phyloP scores from a whole-genome alignment of 176 grass and related monocot genomes.

The Stipa capillata region DNA sequence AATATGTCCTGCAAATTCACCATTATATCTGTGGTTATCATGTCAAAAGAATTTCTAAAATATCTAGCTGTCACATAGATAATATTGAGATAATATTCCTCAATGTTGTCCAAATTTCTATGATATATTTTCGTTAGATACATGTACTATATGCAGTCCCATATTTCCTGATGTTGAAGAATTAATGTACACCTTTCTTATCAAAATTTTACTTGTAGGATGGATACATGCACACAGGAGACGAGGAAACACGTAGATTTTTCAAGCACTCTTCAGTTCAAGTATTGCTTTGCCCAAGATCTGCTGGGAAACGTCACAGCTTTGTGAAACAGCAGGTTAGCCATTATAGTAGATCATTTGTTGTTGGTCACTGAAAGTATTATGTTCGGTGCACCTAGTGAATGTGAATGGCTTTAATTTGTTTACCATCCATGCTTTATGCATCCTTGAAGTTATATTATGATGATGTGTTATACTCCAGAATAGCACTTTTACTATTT shows the following conservation, averaged over 20 bases:
- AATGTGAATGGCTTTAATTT: background rate
- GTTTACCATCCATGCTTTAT: background rate
- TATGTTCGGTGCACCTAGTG: background rate
- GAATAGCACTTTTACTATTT: background rate
- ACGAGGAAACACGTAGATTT: constrained; percentile 75
- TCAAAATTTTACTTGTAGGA: constrained; percentile 19
- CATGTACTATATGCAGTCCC: background rate
- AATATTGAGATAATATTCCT: constrained; percentile 4
- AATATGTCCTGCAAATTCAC: background rate
- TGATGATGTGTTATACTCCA: too few relatives aligned
- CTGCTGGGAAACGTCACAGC: constrained; percentile 69
- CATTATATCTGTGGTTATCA: too few relatives aligned
- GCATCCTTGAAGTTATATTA: background rate
- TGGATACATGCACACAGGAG: constrained; percentile 68
- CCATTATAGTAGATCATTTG: background rate
- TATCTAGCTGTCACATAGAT: background rate
- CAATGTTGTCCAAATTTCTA: background rate
- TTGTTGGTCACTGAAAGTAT: background rate
- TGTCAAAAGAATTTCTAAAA: background rate
- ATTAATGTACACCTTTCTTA: constrained; percentile 4
- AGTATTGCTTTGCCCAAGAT: constrained; percentile 68
- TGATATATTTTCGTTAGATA: background rate
- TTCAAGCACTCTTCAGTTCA: constrained; percentile 95
- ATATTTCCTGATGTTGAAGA: constrained; percentile 21
- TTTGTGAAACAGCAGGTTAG: constrained; percentile 75